Conservation (phyloP, 768 basidiomycete genomes). For the Cystofilobasidium capitatum region DNA sequence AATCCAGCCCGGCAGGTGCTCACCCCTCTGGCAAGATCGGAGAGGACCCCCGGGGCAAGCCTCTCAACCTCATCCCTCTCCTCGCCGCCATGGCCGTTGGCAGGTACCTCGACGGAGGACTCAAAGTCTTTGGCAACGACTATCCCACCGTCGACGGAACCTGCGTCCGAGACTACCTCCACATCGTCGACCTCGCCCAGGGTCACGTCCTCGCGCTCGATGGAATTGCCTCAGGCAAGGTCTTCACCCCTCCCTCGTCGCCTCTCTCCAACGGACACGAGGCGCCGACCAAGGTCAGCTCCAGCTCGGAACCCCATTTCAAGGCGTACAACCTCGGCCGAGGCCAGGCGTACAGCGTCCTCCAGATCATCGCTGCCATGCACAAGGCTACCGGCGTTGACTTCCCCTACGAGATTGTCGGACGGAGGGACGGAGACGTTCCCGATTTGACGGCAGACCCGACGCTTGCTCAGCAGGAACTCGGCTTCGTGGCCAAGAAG, state of each 20-base stretch:
- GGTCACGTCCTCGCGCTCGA: slow-evolving; percentile 88
- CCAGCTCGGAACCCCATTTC: slow-evolving; percentile 46
- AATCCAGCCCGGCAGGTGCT: slow-evolving; percentile 80
- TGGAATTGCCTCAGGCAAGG: slow-evolving; percentile 47
- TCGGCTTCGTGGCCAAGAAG: slow-evolving; percentile 76
- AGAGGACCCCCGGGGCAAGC: slow-evolving; percentile 90
- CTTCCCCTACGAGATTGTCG: slow-evolving; percentile 81
- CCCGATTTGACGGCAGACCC: slow-evolving; percentile 95
- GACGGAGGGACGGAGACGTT: slow-evolving; percentile 82
- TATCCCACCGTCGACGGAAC: slow-evolving; percentile 74
- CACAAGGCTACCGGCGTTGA: slow-evolving; percentile 75
- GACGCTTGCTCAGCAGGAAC: slow-evolving; percentile 75
- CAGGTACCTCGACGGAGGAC: slow-evolving; percentile 56
- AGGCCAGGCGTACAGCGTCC: slow-evolving; percentile 81
- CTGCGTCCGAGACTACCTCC: slow-evolving; percentile 39
- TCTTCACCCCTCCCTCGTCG: slow-evolving; percentile 13
- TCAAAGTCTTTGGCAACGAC: slow-evolving; percentile 89
- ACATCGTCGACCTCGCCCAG: slow-evolving; percentile 81
- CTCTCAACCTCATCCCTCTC: slow-evolving; percentile 85
- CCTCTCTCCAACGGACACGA: not conserved
- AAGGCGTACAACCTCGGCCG: slow-evolving; percentile 96
- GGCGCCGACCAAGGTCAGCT: not conserved
- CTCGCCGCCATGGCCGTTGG: slow-evolving; percentile 92
- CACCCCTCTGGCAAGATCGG: slow-evolving; percentile 92
- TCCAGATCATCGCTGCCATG: slow-evolving; percentile 94